These are phyloP conservation scores for Zasmidium cellare DNA, from an alignment of 2,329 filamentous ascomycete genomes.

Conservation along the genomic window DNA sequence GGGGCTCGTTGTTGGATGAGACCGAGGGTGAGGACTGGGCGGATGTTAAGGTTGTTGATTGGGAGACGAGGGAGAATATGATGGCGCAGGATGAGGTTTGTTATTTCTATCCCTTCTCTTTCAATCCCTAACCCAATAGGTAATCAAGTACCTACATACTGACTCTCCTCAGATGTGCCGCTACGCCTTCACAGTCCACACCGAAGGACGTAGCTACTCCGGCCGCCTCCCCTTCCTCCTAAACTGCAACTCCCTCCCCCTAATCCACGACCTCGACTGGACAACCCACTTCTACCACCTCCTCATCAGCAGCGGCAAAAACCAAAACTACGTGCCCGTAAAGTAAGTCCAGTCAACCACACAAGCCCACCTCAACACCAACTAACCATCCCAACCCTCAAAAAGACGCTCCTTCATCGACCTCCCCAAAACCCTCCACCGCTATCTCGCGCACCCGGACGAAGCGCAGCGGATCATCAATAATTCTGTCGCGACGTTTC, in stretches of 20 bases:
- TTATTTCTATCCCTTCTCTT: no score
- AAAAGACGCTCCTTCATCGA: constrained; percentile 30
- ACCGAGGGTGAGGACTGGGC: constrained; percentile 36
- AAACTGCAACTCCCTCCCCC: constrained; percentile 29
- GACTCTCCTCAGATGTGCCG: constrained; percentile 30
- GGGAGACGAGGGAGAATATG: constrained; percentile 11
- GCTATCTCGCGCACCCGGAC: constrained; percentile 22
- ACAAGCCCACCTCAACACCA: no score
- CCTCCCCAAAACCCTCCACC: constrained; percentile 26
- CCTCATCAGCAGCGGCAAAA: constrained; percentile 21
- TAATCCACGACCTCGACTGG: constrained; percentile 30
- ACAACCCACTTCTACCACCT: constrained; percentile 29
- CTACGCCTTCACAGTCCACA: constrained; percentile 28
- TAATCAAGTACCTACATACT: no score
- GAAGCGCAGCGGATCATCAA: constrained; percentile 28
- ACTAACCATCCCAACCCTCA: no score
- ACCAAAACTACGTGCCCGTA: constrained; percentile 32
- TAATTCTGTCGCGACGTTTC: constrained; percentile 28
- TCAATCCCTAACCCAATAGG: no score
- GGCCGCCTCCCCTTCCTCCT: constrained; percentile 32
- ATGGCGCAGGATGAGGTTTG: no score
- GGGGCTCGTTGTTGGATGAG: constrained; percentile 29
- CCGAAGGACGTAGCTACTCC: constrained; percentile 30
- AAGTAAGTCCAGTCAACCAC: no score
- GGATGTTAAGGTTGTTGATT: constrained; percentile 26